These are phyloP conservation scores for Cryptosporidium ryanae DNA, from an alignment of 169 alveolate genomes.

Conservation along the genomic window DNA sequence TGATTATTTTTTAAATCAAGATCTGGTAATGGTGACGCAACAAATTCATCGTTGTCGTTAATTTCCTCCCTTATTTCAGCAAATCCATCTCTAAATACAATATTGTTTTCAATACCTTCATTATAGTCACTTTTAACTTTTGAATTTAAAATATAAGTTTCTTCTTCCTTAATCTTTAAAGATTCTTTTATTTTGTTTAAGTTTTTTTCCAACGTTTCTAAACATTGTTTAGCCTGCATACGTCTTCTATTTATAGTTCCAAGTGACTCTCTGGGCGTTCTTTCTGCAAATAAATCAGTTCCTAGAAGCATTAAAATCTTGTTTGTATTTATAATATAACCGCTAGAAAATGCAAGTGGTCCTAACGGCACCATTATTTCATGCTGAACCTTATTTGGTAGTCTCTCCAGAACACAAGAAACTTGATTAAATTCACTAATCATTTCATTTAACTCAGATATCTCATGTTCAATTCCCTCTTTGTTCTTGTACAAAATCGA, in stretches of 20 bases:
- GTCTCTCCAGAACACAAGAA: neutral
- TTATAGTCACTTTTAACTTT: neutral
- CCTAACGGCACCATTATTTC: conserved; percentile 73
- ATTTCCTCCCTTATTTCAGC: conserved; percentile 65
- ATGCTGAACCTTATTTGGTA: conserved; percentile 51
- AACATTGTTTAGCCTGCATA: conserved; percentile 38
- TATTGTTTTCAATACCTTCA: neutral
- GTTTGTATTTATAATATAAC: conserved; percentile 53
- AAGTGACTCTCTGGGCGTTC: conserved; percentile 30
- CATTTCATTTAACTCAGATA: conserved; percentile 31
- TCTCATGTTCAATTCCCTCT: conserved; percentile 34
- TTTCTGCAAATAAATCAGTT: conserved; percentile 47
- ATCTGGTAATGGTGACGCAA: conserved; percentile 49
- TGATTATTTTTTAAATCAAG: neutral
- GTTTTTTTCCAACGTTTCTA: conserved; percentile 35
- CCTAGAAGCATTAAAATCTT: conserved; percentile 60
- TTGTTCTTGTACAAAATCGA: conserved; percentile 30
- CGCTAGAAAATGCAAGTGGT: conserved; percentile 58
- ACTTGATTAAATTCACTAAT: conserved; percentile 47
- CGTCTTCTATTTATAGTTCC: conserved; percentile 51
- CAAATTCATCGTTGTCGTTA: conserved; percentile 5
- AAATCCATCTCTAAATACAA: conserved; percentile 23
- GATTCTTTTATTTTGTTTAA: conserved; percentile 31
- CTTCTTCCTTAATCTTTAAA: conserved; percentile 29
- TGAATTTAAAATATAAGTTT: too few relatives aligned